These are phyloP conservation scores for Porphyrellus cyaneotinctus DNA, from an alignment of 768 basidiomycete genomes.

Conservation along the genomic window DNA sequence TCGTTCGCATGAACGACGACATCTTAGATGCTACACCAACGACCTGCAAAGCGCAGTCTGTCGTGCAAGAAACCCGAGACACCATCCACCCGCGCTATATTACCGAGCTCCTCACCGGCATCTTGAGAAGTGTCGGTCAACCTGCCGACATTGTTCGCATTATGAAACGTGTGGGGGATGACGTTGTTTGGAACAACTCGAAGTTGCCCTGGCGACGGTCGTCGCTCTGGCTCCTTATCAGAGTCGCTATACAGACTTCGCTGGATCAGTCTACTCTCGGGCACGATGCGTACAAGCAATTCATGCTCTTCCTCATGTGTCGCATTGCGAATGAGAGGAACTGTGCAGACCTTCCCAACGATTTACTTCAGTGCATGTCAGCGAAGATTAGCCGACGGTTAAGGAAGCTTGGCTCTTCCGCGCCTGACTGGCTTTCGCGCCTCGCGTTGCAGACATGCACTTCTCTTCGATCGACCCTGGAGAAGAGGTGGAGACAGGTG, in stretches of 20 bases:
- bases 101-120: constrained; percentile 45
- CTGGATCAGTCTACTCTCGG: constrained; percentile 17
- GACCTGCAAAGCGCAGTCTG: constrained; percentile 36
- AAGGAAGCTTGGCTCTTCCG: constrained; percentile 6
- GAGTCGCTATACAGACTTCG: constrained; percentile 43
- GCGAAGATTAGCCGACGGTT: constrained; percentile 26
- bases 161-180: constrained; percentile 44
- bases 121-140: constrained; percentile 37
- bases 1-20: constrained; percentile 34
- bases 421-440: constrained; percentile 32
- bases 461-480: constrained; percentile 21
- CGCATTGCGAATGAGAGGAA: constrained; percentile 13
- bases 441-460: constrained; percentile 35
- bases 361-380: constrained; percentile 29
- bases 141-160: constrained; percentile 31
- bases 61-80: constrained; percentile 37
- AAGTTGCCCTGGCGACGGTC: constrained; percentile 47
- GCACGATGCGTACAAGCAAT: constrained; percentile 28
- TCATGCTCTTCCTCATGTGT: constrained; percentile 32
- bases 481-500: constrained; percentile 34
- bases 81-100: constrained; percentile 45
- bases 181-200: constrained; percentile 40
- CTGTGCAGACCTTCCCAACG: constrained; percentile 23
- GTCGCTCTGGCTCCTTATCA: constrained; percentile 46
- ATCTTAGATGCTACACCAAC: constrained; percentile 33